These are phyloP conservation scores for Entrophospora sp. DNA, from an alignment of 192 early-diverging fungal species.

Conservation along the genomic window DNA sequence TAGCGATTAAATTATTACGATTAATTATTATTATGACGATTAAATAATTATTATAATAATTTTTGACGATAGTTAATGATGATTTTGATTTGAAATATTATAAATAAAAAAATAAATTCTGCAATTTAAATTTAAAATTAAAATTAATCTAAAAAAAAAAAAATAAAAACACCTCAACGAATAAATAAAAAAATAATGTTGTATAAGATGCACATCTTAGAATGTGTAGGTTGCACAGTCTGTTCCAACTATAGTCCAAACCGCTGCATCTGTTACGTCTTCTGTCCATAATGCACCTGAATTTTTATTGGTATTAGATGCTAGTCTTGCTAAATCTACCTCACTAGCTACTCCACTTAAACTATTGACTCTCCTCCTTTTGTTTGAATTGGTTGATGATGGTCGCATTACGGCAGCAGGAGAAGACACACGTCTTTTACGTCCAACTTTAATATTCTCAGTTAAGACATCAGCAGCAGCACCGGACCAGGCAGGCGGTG, in stretches of 20 bases:
- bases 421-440: conserved; percentile 34
- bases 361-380: conserved; percentile 44
- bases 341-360: conserved; percentile 34
- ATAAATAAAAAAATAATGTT: too few relatives aligned
- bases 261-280: conserved; percentile 78
- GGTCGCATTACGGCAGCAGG: conserved; percentile 21
- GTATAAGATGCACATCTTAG: too few relatives aligned
- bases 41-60: too few relatives aligned
- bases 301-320: conserved; percentile 20
- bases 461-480: conserved; percentile 21
- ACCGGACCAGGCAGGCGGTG: conserved; percentile 16
- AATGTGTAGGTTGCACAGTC: too few relatives aligned
- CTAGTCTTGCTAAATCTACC: conserved; percentile 28
- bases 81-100: too few relatives aligned
- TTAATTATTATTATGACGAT: too few relatives aligned
- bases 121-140: too few relatives aligned
- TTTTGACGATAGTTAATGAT: too few relatives aligned
- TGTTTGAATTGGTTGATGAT: conserved; percentile 23
- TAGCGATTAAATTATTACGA: too few relatives aligned
- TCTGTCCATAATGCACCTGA: conserved; percentile 55
- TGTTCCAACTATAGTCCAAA: conserved; percentile 91
- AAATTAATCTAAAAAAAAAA: too few relatives aligned
- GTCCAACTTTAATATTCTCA: conserved; percentile 21
- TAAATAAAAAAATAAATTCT: too few relatives aligned
- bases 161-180: too few relatives aligned